Evolutionary conservation across 2,329 filamentous ascomycete genomes (phyloP).

Genomic region (Cladorrhinum sp.): DNA sequence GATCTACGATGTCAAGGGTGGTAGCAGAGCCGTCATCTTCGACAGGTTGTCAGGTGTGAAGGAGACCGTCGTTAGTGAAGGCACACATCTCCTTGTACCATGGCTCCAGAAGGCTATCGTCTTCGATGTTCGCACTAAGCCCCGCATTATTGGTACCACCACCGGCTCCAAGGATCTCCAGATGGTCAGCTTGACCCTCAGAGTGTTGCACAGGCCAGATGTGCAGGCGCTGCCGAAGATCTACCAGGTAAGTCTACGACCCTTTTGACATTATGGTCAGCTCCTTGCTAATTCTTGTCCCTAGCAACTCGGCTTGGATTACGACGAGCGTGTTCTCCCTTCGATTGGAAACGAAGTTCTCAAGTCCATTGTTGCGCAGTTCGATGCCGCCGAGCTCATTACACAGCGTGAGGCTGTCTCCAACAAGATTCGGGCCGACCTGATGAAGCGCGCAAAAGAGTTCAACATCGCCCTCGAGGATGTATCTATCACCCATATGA

Average conservation of each 20-base stretch:
- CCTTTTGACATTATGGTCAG: neutral
- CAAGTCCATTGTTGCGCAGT: conserved; percentile 97
- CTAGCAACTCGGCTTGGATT: conserved; percentile 94
- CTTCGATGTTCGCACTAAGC: conserved; percentile 97
- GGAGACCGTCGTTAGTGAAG: conserved; percentile 89
- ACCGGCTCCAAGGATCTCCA: conserved; percentile 98
- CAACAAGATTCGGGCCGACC: conserved; percentile 87
- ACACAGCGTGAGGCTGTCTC: conserved; percentile 97
- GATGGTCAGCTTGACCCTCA: conserved; percentile 97
- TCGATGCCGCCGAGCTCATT: conserved; percentile 97
- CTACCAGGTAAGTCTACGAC: conserved; percentile 72
- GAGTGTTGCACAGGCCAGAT: conserved; percentile 91
- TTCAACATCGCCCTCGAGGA: conserved; percentile 99
- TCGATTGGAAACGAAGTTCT: conserved; percentile 99
- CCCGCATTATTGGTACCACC: conserved; percentile 93
- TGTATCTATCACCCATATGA: conserved; percentile 99
- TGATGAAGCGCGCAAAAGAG: conserved; percentile 87
- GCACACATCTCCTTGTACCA: conserved; percentile 92
- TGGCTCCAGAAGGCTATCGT: conserved; percentile 94
- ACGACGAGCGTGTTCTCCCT: conserved; percentile 96
- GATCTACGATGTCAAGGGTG: conserved; percentile 96
- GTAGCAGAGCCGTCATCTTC: conserved; percentile 94
- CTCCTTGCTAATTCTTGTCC: conserved; percentile 11
- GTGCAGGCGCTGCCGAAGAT: conserved; percentile 93
- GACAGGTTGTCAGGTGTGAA: conserved; percentile 90